A percentile compares a stretch with the other conserved stretches of the same genome.
Evolutionary conservation across 1,284 basidiomycete species (phyloP).

Genomic region (Tylopilus sp.): DNA sequence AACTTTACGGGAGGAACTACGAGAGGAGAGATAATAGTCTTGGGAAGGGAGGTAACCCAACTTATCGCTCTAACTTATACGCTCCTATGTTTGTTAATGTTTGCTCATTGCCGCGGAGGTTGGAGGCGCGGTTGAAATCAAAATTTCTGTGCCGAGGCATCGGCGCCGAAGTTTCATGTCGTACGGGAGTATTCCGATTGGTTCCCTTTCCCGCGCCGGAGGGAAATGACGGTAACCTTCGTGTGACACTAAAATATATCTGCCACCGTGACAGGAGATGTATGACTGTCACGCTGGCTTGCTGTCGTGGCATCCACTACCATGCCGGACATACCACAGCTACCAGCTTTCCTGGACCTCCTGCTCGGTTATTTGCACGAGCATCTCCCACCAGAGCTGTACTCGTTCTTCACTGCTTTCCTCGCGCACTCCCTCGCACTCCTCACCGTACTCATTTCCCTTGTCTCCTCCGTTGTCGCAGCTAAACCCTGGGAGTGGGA

Average conservation of each 20-base stretch:
- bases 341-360: slow-evolving; percentile 43
- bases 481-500: slow-evolving; percentile 58
- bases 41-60: slow-evolving; percentile 24
- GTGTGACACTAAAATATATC: slow-evolving; percentile 5
- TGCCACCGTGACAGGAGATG: slow-evolving; percentile 16
- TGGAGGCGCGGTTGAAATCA: slow-evolving; percentile 15
- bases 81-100: slow-evolving; percentile 24
- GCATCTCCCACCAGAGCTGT: slow-evolving; percentile 52
- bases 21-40: slow-evolving; percentile 17
- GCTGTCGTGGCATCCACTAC: slow-evolving; percentile 21
- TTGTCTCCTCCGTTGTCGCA: slow-evolving; percentile 45
- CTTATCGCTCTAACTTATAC: slow-evolving; percentile 34
- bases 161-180: slow-evolving; percentile 8
- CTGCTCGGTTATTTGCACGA: slow-evolving; percentile 52
- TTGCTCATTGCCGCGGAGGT: slow-evolving; percentile 27
- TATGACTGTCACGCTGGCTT: slow-evolving; percentile 16
- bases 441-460: slow-evolving; percentile 43
- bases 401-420: slow-evolving; percentile 46
- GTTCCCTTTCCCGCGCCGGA: slow-evolving; percentile 9
- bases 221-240: slow-evolving; percentile 11
- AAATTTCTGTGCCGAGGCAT: slow-evolving; percentile 17
- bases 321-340: slow-evolving; percentile 26
- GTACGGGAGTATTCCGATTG: slow-evolving; percentile 30
- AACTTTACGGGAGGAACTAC: slow-evolving; percentile 17
- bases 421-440: slow-evolving; percentile 52